Evolutionary conservation across 305 asterid genomes (phyloP), one percentile per base, ranked within the genome.

Genomic region (Solanum hybrid): DNA sequence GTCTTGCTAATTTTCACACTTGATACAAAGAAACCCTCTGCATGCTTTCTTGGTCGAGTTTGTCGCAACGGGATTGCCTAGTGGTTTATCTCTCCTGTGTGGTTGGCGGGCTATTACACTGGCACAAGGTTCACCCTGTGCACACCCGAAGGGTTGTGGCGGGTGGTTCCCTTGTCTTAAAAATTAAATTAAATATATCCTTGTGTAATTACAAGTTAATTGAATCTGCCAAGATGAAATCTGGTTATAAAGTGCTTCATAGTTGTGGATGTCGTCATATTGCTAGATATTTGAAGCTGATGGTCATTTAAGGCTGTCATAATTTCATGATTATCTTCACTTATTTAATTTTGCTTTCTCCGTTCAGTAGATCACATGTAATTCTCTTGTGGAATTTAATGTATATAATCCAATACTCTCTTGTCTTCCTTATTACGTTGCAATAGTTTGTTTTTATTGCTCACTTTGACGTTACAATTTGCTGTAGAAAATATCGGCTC

Each of bases 401-500:
- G 75, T 85, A 31, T 85, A 31, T 32, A 80, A 11, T 85, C 87
- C 29, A 13, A 51, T 85, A 6, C 32, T 51, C 40, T 85, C 87
- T 51, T 36, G 14, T 35, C 37, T 51, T 84, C n/a, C 75, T 56
- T 85, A 20, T 46, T 32, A 31, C 38, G 20, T 31, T 51, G 22
- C 42, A 56, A 32, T 22, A 24, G 8, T 38, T 87, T 78, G 20
- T 88, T 88, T 78, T 34, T 72, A 80, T 66, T 31, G 46, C 79
- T 80, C 81, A 87, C 91, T 92, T 89, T 93, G 91, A 92, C 89
- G 66, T 87, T 56, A 88, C 34, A 12, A n/a, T 69, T 73, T 80
- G 17, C 85, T 73, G 81, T 88, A 89, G 90, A 91, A 95, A 92
- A 36, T 94, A 88, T 98, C 96, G 95, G 96, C 94, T 5, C 98